Evolutionary conservation across 805 yeast species (phyloP), one percentile per base, ranked within the genome.

Genomic region (Metahyphopichia silvanorum): DNA sequence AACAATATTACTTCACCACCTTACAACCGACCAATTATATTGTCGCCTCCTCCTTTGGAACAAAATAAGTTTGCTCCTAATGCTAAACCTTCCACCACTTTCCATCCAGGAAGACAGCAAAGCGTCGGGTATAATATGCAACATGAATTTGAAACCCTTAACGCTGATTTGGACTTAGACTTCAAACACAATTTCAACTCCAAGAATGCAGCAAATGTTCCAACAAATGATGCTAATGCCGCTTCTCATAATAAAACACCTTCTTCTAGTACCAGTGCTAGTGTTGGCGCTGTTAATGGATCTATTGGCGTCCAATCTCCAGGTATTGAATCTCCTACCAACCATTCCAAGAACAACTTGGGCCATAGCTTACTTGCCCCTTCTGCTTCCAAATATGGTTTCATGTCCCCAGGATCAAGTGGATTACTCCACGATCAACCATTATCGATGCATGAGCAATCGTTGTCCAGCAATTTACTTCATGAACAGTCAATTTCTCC

Each of bases 61-160:
- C 48, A 39, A 5, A 40, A 29, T 15, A 31, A 15, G 19, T 30
- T 21, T 13, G 20, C 14, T 17, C 21, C 21, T 18, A 31, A 29
- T 9, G 12, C 10, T 18, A 24, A 25, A 11, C 17, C 24, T 12
- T 23, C 35, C 30, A 27, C 18, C 28, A 20, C 24, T 14, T 15
- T 33, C n/a, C 52, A 43, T 31, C 31, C 32, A n/a, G 42, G 45
- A 32, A 49, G 71, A 30, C 69, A 66, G 43, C 70, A 58, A 43
- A 61, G 68, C 41, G 73, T 66, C 16, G 71, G 71, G 6, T 66
- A 58, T 48, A 65, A 67, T 44, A 55, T 67, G 46, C 71, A 67
- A 44, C 70, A 67, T 31, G 73, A 67, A 46, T 67, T 67, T 42
- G 71, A 67, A 40, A 66, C 71, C n/a, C 51, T 67, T 35, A 66